These are phyloP conservation scores for Penicillium digitatum DNA, from an alignment of 2,329 filamentous ascomycete species.

Conservation along the genomic window DNA sequence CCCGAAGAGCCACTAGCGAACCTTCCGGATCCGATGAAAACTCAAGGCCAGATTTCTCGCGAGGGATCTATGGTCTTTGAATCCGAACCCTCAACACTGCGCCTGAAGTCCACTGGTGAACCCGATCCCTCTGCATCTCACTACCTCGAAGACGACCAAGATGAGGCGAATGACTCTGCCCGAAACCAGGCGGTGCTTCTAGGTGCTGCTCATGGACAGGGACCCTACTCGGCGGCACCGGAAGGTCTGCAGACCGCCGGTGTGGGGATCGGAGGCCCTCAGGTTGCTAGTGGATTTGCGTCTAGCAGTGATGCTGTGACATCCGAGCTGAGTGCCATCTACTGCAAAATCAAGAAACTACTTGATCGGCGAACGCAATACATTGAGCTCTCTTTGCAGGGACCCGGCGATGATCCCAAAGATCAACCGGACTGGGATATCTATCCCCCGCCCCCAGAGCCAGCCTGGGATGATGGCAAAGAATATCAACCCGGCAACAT, in stretches of 20 bases:
- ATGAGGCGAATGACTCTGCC: slow-evolving; percentile 48
- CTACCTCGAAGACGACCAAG: slow-evolving; percentile 23
- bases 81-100: slow-evolving; percentile 6
- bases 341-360: slow-evolving; percentile 85
- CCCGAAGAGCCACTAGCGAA: slow-evolving; percentile 6
- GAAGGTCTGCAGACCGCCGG: slow-evolving; percentile 57
- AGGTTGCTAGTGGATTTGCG: slow-evolving; percentile 60
- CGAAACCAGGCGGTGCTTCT: slow-evolving; percentile 51
- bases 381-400: slow-evolving; percentile 77
- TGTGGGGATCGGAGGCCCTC: slow-evolving; percentile 58
- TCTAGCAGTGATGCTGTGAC: slow-evolving; percentile 75
- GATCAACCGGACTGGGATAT: slow-evolving; percentile 80
- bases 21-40: not conserved
- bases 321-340: slow-evolving; percentile 78
- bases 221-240: slow-evolving; percentile 50
- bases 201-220: slow-evolving; percentile 53
- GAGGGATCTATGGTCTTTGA: slow-evolving; percentile 14
- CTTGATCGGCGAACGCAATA: slow-evolving; percentile 85
- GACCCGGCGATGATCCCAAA: slow-evolving; percentile 78
- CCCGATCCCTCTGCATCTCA: slow-evolving; percentile 7
- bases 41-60: not conserved
- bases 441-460: slow-evolving; percentile 86
- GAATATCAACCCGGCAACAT: slow-evolving; percentile 37
- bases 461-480: slow-evolving; percentile 71
- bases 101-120: slow-evolving; percentile 3